Percentiles rank a stretch among this genome's conserved stretches.
Evolutionary conservation across 345 rosid genomes (phyloP).

Genomic region (Gossypium longicalyx): DNA sequence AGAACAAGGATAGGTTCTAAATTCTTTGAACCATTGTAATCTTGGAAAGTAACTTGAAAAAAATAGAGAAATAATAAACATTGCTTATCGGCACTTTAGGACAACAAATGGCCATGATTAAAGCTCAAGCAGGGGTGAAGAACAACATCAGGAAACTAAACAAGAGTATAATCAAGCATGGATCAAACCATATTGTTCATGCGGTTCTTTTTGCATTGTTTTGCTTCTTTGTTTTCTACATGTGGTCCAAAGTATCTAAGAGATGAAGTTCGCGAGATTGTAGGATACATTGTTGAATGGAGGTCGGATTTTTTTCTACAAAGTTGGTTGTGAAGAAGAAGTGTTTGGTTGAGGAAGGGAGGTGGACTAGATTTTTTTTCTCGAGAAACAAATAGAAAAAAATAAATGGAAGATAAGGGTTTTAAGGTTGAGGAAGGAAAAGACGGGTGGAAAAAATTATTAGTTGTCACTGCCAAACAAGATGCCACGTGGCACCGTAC

Average conservation of each 20-base stretch:
- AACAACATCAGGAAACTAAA: neutral
- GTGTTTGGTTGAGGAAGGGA: no score
- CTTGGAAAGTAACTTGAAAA: neutral
- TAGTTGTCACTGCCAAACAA: no score
- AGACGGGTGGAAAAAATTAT: no score
- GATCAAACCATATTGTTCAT: neutral
- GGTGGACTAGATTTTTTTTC: no score
- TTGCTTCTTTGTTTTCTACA: slow-evolving; percentile 65
- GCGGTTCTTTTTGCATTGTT: slow-evolving; percentile 17
- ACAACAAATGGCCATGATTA: neutral
- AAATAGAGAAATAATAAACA: neutral
- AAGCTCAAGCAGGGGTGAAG: neutral
- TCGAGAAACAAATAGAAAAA: no score
- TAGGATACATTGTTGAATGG: no score
- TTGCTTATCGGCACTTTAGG: neutral
- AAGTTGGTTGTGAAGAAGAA: neutral
- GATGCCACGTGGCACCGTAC: no score
- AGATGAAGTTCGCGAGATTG: slow-evolving; percentile 30
- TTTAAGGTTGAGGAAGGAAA: no score
- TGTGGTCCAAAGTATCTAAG: slow-evolving; percentile 73
- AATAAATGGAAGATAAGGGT: no score
- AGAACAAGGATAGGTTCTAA: neutral
- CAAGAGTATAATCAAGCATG: neutral
- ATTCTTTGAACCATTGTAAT: neutral
- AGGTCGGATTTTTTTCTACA: fast-evolving